Base-by-base conservation (phyloP, 2,329 filamentous ascomycete genomes). In the Fusarium odoratissimum region DNA sequence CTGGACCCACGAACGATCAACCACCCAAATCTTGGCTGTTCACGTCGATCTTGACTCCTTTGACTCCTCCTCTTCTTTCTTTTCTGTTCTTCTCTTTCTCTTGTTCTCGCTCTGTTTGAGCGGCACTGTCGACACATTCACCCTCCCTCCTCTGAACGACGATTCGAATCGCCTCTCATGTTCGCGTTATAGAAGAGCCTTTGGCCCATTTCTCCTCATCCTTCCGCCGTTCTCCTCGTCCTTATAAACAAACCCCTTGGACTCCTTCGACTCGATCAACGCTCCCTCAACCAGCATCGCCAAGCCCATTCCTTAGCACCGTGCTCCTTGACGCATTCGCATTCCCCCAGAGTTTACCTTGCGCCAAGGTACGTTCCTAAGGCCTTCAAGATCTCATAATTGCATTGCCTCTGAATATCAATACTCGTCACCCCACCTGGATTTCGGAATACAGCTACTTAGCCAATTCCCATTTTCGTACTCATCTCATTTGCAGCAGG, bases 141-240 rank as follows among this genome's bases (percentile, higher is more conserved):
- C 54, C 40, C 33, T 63, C 35, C 48, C 35, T 38, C 44, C 28
- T 30, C 19, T 54, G 49, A 54, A 25, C 40, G 38, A 37, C 44
- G 31, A 42, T 65, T 67, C 66, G 54, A 55, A 49, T 52, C 67
- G 74, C 72, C 67, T 78, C 72, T 74, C 76, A 81, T 82, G 81
- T 77, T 57, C 73, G 74, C 71, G 76, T 82, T 80, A 81, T 82
- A 82, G 80, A 78, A 79, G 77, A 80, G 72, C 72, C 69, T 68
- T 68, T 64, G 68, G 68, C 67, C 59, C 58, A 60, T 65, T 67
- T 73, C 56, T 71, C 59, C 64, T 73, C 71, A 67, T 60, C 60
- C 64, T 49, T 60, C 61, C 51, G 69, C 56, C 69, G 60, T 61
- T 62, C 71, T 42, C 62, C 33, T 60, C 61, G 57, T 60, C 62